phyloP scores from a whole-genome alignment of 2,329 filamentous ascomycete genomes.

The Fusarium luffae region DNA sequence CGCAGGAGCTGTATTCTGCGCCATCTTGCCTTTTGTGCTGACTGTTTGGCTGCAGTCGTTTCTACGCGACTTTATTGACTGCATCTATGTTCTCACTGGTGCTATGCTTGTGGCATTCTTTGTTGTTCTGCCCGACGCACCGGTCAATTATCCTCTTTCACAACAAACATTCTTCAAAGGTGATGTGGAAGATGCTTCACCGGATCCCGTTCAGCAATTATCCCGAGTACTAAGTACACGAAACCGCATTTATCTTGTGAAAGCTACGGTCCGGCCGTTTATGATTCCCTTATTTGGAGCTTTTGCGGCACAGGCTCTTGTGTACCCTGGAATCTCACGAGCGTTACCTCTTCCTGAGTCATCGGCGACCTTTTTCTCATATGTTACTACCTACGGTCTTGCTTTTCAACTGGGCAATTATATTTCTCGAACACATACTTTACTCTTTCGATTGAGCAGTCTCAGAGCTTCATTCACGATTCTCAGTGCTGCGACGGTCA shows the following conservation, averaged over 20 bases:
- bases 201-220: slow-evolving; percentile 48
- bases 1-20: slow-evolving; percentile 44
- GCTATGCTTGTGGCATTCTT: slow-evolving; percentile 46
- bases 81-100: slow-evolving; percentile 43
- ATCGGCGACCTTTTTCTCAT: slow-evolving; percentile 46
- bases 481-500: slow-evolving; percentile 12
- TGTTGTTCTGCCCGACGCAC: slow-evolving; percentile 44
- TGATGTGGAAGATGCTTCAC: slow-evolving; percentile 38
- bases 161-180: slow-evolving; percentile 17
- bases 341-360: slow-evolving; percentile 39
- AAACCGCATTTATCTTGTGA: slow-evolving; percentile 25
- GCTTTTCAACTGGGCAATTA: slow-evolving; percentile 48
- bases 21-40: slow-evolving; percentile 47
- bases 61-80: slow-evolving; percentile 46
- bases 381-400: slow-evolving; percentile 44
- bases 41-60: slow-evolving; percentile 44
- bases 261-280: slow-evolving; percentile 36
- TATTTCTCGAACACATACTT: slow-evolving; percentile 40
- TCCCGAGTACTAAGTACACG: slow-evolving; percentile 24
- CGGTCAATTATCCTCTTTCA: slow-evolving; percentile 37
- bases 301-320: slow-evolving; percentile 40
- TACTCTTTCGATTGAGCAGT: slow-evolving; percentile 29
- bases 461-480: slow-evolving; percentile 14
- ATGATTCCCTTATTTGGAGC: slow-evolving; percentile 46
- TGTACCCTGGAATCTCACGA: slow-evolving; percentile 47